Percentiles rank a stretch among this genome's conserved stretches.
These are phyloP conservation scores for Nemania sp. DNA, from an alignment of 2,329 filamentous ascomycete genomes.

Conservation along the genomic window DNA sequence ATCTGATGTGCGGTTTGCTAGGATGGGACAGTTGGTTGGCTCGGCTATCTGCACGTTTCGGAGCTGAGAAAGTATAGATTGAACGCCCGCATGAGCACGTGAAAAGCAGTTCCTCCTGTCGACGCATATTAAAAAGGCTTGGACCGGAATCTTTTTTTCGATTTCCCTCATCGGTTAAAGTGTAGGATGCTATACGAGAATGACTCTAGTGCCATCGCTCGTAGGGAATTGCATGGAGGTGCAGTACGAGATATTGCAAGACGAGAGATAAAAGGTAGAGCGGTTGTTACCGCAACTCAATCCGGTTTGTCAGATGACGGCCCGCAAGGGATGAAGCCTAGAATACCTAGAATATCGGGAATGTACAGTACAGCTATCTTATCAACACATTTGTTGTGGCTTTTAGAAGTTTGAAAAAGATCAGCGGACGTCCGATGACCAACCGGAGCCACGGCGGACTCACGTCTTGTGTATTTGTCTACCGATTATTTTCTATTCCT, in stretches of 20 bases:
- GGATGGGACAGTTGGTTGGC: background rate
- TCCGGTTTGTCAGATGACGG: background rate
- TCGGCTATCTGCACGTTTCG: slow-evolving; percentile 37
- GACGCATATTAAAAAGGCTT: slow-evolving; percentile 5
- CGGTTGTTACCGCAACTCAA: slow-evolving; percentile 14
- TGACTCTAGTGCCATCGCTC: background rate
- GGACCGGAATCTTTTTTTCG: slow-evolving; percentile 8
- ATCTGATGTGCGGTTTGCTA: background rate
- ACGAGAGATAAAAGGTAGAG: background rate
- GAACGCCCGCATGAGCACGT: slow-evolving; percentile 21
- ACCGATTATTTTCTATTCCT: slow-evolving; percentile 18
- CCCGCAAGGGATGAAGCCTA: background rate
- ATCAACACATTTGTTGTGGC: slow-evolving; percentile 12
- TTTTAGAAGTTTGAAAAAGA: slow-evolving; percentile 5
- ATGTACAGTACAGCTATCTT: background rate
- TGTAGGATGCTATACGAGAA: slow-evolving; percentile 1
- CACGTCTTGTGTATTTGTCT: slow-evolving; percentile 34
- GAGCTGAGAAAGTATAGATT: slow-evolving; percentile 34
- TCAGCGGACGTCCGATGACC: slow-evolving; percentile 16
- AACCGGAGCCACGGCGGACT: slow-evolving; percentile 22
- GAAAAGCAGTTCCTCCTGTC: slow-evolving; percentile 6
- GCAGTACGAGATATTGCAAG: background rate
- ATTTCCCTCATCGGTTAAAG: background rate
- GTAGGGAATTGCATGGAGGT: slow-evolving; percentile 1
- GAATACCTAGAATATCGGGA: background rate